Evolutionary conservation across 495 filamentous ascomycete species (phyloP), one percentile per base, ranked within the genome.

Genomic region (Lasiosphaeria ovina): DNA sequence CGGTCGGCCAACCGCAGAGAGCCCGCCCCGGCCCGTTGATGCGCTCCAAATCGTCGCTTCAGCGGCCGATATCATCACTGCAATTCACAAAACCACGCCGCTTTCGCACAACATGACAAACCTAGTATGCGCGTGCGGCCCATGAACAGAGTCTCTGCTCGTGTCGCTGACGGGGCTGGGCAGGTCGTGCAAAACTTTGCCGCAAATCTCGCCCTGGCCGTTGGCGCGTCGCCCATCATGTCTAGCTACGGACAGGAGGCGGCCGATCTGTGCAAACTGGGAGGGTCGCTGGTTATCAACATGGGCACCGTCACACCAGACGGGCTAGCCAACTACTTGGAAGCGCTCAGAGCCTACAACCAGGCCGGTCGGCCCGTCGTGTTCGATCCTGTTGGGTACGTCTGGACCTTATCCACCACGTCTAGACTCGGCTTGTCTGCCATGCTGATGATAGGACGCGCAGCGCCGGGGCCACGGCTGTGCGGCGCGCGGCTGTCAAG

Each of bases 51-150:
- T 96, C 14, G 68, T 74, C 10, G 60, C 70, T 1, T 74, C 82
- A 11, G 79, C 86, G 3, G 84, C 86, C 0, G 67, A 70, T 3
- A 71, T 92, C 24, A 76, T 93, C 35, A 80, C 74, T 52, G 79
- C 79, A 17, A 77, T 96, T 51, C 79, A 80, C 0, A 63, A 75
- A 10, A 77, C 70, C 14, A 87, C 84, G 50, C 93, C 94, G 0
- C 79, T 98, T 9, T 91, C 89, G 8, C 94, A 97, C 74, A 97
- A 96, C 71, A 97, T 98, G 88, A 97, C 95, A 49, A 97, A 97
- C 72, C 78, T 90, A 55, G 81, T 70, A 60, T 11, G 53, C 36
- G 12, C 16, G 44, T 11, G 12, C 44, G 16, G 44, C 16, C 44
- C 16, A 47, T 47, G 44, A 14, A 47, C 5, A n/a, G 12, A 47